Conservation (phyloP, 2,329 filamentous ascomycete species). For the Ceratocystis papillata region DNA sequence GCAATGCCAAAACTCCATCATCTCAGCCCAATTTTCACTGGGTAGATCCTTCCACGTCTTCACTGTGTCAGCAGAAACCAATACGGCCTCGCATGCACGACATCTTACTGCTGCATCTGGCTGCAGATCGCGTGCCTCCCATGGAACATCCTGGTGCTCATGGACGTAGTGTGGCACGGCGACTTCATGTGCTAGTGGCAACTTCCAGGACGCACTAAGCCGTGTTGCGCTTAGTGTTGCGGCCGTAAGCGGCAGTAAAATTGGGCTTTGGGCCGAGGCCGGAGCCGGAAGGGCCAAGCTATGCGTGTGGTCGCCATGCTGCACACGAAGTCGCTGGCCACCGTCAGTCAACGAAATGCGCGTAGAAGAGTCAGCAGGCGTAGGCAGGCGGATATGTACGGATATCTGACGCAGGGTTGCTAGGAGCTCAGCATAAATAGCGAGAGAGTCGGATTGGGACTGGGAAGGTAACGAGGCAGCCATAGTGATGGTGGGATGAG, state of each 20-base stretch:
- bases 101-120: conserved; percentile 36
- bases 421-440: conserved; percentile 54
- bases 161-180: conserved; percentile 28
- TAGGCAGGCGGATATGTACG: conserved; percentile 42
- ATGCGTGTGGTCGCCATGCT: conserved; percentile 35
- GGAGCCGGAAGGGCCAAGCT: conserved; percentile 37
- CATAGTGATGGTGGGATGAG: background rate
- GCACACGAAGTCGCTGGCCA: conserved; percentile 38
- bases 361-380: conserved; percentile 36
- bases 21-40: conserved; percentile 96
- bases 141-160: conserved; percentile 40
- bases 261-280: conserved; percentile 32
- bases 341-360: conserved; percentile 37
- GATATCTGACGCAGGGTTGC: conserved; percentile 55
- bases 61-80: conserved; percentile 36
- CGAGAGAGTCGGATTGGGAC: conserved; percentile 7
- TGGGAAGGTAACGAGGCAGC: background rate
- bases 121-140: conserved; percentile 44
- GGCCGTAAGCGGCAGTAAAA: conserved; percentile 29
- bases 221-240: conserved; percentile 28
- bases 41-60: conserved; percentile 80
- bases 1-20: conserved; percentile 99
- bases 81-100: conserved; percentile 32
- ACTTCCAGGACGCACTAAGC: conserved; percentile 42
- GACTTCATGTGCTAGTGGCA: conserved; percentile 35